Conservation (phyloP, 371 early-diverging fungal genomes). For the Mycotypha africana region DNA sequence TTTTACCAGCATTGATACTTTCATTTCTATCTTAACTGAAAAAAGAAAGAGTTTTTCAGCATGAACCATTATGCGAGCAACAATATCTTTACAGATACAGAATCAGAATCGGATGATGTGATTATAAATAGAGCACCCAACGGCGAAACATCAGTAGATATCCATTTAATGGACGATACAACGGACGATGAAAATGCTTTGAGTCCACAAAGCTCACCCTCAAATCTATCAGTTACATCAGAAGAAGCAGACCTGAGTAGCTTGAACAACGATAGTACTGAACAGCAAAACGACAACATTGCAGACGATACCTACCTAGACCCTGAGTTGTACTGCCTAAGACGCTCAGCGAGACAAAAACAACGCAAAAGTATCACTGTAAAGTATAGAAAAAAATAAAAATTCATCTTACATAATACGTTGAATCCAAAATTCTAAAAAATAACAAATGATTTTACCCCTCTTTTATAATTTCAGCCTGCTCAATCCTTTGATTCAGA, state of each 20-base stretch:
- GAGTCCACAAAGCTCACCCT: constrained; percentile 14
- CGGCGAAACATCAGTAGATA: neutral
- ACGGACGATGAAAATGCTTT: constrained; percentile 10
- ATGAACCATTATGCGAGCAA: too few relatives aligned
- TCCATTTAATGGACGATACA: neutral
- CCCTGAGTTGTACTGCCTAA: constrained; percentile 21
- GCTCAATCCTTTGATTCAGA: too few relatives aligned
- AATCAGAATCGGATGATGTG: constrained; percentile 5
- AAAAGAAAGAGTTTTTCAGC: too few relatives aligned
- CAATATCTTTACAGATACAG: constrained; percentile 9
- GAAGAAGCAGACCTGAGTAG: constrained; percentile 1
- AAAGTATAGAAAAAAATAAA: too few relatives aligned
- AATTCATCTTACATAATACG: neutral
- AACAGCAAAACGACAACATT: neutral
- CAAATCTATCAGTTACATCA: constrained; percentile 3
- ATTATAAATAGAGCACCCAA: too few relatives aligned
- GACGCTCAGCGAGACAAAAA: constrained; percentile 17
- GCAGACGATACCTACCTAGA: constrained; percentile 11
- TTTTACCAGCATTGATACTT: too few relatives aligned
- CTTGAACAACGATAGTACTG: neutral
- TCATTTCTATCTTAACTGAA: too few relatives aligned
- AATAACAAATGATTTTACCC: too few relatives aligned
- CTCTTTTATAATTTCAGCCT: too few relatives aligned
- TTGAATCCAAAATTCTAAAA: too few relatives aligned
- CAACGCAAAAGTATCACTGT: constrained; percentile 3